Base-by-base conservation (phyloP, 1,284 basidiomycete genomes). In the Ceratobasidium sp. region DNA sequence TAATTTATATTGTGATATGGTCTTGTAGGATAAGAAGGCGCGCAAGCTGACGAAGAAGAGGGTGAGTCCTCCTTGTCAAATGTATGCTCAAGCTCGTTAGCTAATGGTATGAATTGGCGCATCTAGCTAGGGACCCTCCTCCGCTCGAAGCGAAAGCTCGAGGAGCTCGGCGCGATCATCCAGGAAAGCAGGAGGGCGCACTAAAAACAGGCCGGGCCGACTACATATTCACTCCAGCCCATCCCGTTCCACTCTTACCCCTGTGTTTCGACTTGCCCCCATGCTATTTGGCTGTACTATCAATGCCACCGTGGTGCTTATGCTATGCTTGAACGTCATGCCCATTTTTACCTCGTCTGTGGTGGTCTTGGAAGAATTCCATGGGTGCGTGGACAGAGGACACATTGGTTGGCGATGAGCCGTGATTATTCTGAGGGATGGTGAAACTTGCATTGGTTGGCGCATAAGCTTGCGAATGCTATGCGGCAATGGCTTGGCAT, bases 21-120 rank as follows among this genome's bases (percentile, higher is more conserved):
- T 29, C 14, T 60, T 77, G 50, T 80, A 95, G 95, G 96, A 98
- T 85, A 98, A 98, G 91, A 97, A 97, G 87, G 97, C 97, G 77
- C 90, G 95, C 85, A 98, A 98, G 88, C 87, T 98, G 87, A 97
- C 96, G 80, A 98, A 98, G 91, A 97, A 97, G 88, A 91, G 96
- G 88, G 96, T 97, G 82, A 80, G 95, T 88, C 9, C 54, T 71
- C 8, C n/a, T n/a, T 36, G 22, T 63, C 5, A 47, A 11, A 72
- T 45, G 50, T 31, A 31, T 29, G 45, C 36, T 45, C 31, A 71
- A 74, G 59, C 75, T 9, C n/a, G 27, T 50, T 53, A 14, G 57
- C 33, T 73, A n/a, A 51, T 65, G 50, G 76, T 66, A 11, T 11
- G 47, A 71, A 66, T 45, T 31, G 44, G 56, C 71, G 29, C 19